Percentiles rank a stretch among this genome's conserved stretches.
Conservation (phyloP, 139 green algal genomes). For the Nannochloris sp. region DNA sequence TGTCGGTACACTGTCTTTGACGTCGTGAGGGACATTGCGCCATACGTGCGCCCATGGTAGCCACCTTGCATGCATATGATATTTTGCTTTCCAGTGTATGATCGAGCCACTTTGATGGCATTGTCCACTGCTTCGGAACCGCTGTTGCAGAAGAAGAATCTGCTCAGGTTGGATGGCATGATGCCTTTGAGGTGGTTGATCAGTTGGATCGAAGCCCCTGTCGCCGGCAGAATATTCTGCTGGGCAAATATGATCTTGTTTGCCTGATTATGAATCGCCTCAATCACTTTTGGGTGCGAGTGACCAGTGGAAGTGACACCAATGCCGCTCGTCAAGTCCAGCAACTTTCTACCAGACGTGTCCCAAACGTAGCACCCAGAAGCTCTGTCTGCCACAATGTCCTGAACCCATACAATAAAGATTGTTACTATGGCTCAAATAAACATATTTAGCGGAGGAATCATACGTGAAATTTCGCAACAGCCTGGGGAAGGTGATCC, state of each 20-base stretch:
- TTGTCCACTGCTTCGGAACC: constrained; percentile 78
- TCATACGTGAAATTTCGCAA: not conserved
- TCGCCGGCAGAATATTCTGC: constrained; percentile 64
- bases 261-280: constrained; percentile 66
- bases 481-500: not conserved
- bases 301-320: constrained; percentile 69
- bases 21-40: constrained; percentile 66
- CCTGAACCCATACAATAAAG: constrained; percentile 35
- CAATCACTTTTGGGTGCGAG: constrained; percentile 69
- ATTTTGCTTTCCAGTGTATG: constrained; percentile 53
- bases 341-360: constrained; percentile 46
- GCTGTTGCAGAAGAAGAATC: constrained; percentile 60
- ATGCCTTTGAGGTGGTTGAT: constrained; percentile 46
- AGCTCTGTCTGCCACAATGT: constrained; percentile 46
- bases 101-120: constrained; percentile 75
- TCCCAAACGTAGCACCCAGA: constrained; percentile 57
- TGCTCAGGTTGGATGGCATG: constrained; percentile 35
- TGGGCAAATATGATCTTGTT: constrained; percentile 60
- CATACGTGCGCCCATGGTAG: constrained; percentile 76
- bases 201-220: constrained; percentile 30
- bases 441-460: not conserved
- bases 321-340: constrained; percentile 72
- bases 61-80: constrained; percentile 73
- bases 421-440: not conserved
- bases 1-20: constrained; percentile 68